phyloP scores from a whole-genome alignment of 352 stramenopile genomes.

The Pythium vanterpoolii region DNA sequence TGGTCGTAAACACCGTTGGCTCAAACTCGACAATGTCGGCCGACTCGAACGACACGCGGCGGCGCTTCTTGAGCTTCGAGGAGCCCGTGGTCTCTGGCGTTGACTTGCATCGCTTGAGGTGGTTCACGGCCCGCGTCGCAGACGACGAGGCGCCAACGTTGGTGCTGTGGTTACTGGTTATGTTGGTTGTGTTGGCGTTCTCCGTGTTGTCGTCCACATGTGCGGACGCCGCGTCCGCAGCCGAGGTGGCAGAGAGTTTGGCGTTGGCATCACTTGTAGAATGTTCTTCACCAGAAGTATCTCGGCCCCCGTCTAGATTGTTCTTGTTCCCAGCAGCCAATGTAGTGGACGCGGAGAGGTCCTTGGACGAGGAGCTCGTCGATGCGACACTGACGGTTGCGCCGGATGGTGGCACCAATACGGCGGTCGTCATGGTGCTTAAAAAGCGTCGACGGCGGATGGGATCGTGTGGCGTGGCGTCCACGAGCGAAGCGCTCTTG shows the following conservation, averaged over 20 bases:
- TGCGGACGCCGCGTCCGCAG: not conserved
- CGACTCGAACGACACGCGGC: slow-evolving; percentile 69
- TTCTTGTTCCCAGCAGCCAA: slow-evolving; percentile 1
- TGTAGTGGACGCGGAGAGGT: slow-evolving; percentile 22
- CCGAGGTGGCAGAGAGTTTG: not conserved
- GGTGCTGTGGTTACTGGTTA: not conserved
- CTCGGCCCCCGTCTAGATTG: not conserved
- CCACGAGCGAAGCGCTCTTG: not conserved
- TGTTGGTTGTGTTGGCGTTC: slow-evolving; percentile 15
- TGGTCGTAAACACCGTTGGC: slow-evolving; percentile 78
- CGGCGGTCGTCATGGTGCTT: slow-evolving; percentile 42
- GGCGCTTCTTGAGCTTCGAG: slow-evolving; percentile 52
- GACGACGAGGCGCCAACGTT: not conserved
- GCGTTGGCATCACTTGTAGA: not conserved
- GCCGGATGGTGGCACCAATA: slow-evolving; percentile 36
- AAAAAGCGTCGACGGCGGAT: not conserved
- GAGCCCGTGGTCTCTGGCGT: not conserved
- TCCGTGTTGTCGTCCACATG: not conserved
- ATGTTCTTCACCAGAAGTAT: slow-evolving; percentile 1
- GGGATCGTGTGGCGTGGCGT: not conserved
- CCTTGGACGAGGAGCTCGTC: slow-evolving; percentile 16
- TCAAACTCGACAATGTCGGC: slow-evolving; percentile 87
- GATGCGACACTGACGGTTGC: slow-evolving; percentile 18
- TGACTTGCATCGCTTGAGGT: slow-evolving; percentile 15
- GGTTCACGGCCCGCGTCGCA: slow-evolving; percentile 2